Evolutionary conservation across 2,329 filamentous ascomycete species (phyloP).

Genomic region (Neurospora crassa): DNA sequence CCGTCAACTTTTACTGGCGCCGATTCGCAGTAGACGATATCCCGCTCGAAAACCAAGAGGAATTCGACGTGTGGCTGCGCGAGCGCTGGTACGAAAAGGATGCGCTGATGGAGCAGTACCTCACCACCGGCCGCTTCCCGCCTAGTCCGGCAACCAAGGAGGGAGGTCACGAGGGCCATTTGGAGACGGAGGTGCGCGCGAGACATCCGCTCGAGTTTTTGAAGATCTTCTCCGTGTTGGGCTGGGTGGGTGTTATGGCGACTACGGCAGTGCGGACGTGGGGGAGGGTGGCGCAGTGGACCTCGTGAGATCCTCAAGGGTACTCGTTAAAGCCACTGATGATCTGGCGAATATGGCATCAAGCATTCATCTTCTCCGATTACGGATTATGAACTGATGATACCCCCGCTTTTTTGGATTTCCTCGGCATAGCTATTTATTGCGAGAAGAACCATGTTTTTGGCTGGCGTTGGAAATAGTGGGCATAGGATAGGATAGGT

Average conservation of each 20-base stretch:
- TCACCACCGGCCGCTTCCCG: slow-evolving; percentile 71
- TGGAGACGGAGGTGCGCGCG: slow-evolving; percentile 51
- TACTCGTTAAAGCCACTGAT: too few species aligned
- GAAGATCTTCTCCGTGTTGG: slow-evolving; percentile 43
- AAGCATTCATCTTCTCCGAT: too few species aligned
- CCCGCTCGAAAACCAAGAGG: slow-evolving; percentile 61
- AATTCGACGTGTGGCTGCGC: slow-evolving; percentile 77
- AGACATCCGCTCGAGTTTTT: slow-evolving; percentile 44
- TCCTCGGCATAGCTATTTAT: neutral
- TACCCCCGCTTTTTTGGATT: neutral
- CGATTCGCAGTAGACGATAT: slow-evolving; percentile 74
- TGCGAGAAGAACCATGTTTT: neutral
- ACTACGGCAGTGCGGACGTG: slow-evolving; percentile 24
- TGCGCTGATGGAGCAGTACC: slow-evolving; percentile 72
- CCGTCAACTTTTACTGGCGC: slow-evolving; percentile 94
- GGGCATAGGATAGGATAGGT: neutral
- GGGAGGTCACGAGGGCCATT: slow-evolving; percentile 25
- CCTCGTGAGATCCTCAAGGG: neutral
- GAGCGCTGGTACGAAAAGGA: slow-evolving; percentile 92
- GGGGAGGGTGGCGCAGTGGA: slow-evolving; percentile 6
- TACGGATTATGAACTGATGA: too few species aligned
- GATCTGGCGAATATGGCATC: too few species aligned
- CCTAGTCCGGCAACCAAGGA: slow-evolving; percentile 43
- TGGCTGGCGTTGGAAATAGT: neutral
- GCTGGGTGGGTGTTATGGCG: slow-evolving; percentile 32